Base-by-base conservation (phyloP, 371 early-diverging fungal species). In the Apophysomyces ossiformis region DNA sequence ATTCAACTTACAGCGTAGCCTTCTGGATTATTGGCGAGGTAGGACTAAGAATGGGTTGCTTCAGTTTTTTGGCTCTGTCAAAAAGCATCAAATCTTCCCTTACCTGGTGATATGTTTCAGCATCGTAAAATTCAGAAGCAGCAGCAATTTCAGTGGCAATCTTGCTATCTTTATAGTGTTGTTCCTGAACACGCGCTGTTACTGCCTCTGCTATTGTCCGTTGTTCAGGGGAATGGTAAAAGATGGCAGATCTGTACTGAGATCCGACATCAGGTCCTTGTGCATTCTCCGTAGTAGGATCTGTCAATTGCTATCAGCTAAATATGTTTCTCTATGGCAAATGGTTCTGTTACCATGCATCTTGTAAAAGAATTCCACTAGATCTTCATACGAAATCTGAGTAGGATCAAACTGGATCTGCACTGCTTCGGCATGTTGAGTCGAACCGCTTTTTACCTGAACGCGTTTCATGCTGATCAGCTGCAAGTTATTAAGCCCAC, bases 71-170 rank as follows among this genome's bases (percentile, higher is more conserved):
- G 37, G 58, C 7, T 35, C 58, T 13, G 37, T 58, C 35, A 26
- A 26, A 26, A 3, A 2, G 3, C 37, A 16, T 37, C 57, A 18
- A 16, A 56, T 12, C 57, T 13, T 16, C 11, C 16, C 43, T 64
- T 66, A 83, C 74, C 75, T 93, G 93, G 70, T 97, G 98, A 69
- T 96, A 95, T 0, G 86, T 92, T 75, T 97, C 97, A 21, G 93
- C 98, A 58, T 89, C 82, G 66, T 83, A 95, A 75, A 92, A 97
- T 18, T 66, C 75, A 15, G 76, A 77, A 2, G 90, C 88, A 2
- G 89, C 85, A 37, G 77, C 81, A 60, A 94, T 89, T 65, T 89
- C 78, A 0, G 94, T 94, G 5, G 83, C 90, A 50, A 94, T 88
- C 0, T 72, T 69, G 13, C 71, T 60, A 2, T 77, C 83, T 32